Base-by-base conservation (phyloP, 2,329 filamentous ascomycete genomes). In the Geosmithia morbida region DNA sequence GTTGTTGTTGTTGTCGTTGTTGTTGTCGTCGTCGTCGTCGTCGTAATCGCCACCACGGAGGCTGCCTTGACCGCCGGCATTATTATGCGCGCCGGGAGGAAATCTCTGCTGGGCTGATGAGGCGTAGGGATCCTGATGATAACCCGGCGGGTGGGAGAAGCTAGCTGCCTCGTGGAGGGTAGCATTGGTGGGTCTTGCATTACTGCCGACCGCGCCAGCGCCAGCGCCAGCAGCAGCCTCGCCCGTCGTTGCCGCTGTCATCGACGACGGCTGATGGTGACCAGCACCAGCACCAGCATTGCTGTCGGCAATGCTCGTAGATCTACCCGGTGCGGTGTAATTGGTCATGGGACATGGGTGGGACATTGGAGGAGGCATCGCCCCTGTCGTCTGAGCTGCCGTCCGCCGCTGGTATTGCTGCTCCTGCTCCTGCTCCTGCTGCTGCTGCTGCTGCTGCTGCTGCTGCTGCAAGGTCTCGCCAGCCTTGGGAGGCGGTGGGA, bases 61-160 rank as follows among this genome's bases (percentile, higher is more conserved):
- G 43, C 45, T 3, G 44, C 44, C 2, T 50, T 44, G 30, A 37
- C 33, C 33, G 33, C 33, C 33, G 45, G 59, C 56, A 17, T 57
- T 57, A 45, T 66, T 55, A 49, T 68, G 60, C 37, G 66, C 65
- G 13, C n/a, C n/a, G n/a, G n/a, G n/a, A n/a, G n/a, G n/a, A n/a
- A 61, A 64, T 44, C 65, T 61, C 57, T 76, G 72, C 43, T 70
- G 62, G 49, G 64, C 68, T 50, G 61, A 67, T 48, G 74, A 66
- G 46, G 74, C 74, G 53, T 70, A n/a, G 14, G 26, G 16, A 22
- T 79, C 70, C 55, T 80, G 77, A 46, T 74, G 68, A 53, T 81
- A 81, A 14, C 75, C 76, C 2, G 70, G 67, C 19, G 72, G 71
- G 45, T 75, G 71, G 29, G 66, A 64, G 45, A 69, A 56, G 46